phyloP scores from a whole-genome alignment of 169 alveolate species.

The Cryptosporidium sp. region DNA sequence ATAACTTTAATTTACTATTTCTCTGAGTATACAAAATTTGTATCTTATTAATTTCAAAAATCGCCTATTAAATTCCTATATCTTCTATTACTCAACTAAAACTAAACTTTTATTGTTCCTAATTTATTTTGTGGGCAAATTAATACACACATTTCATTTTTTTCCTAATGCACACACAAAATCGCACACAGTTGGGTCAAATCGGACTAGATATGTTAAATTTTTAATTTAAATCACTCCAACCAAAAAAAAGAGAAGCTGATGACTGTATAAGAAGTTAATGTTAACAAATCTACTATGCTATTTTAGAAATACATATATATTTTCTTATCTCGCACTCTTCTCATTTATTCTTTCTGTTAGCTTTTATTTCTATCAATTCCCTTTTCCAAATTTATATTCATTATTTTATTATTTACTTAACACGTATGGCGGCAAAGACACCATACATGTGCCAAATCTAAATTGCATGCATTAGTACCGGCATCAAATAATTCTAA shows the following conservation, averaged over 20 bases:
- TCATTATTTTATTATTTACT: not conserved
- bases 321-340: not conserved
- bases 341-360: too few relatives aligned
- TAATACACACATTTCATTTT: not conserved
- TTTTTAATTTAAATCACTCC: not conserved
- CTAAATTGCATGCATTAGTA: constrained; percentile 11
- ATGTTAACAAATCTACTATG: too few relatives aligned
- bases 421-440: constrained; percentile 2
- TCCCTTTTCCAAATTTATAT: not conserved
- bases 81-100: not conserved
- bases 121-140: constrained; percentile 4
- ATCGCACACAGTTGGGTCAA: not conserved
- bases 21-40: not conserved
- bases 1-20: not conserved
- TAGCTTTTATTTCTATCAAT: not conserved
- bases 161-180: not conserved
- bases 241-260: not conserved
- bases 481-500: not conserved
- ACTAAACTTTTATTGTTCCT: too few relatives aligned
- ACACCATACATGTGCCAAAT: constrained; percentile 2
- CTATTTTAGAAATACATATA: too few relatives aligned
- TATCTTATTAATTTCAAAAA: not conserved
- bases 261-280: too few relatives aligned
- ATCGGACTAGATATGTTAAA: not conserved
- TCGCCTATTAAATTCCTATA: too few relatives aligned